Conservation (phyloP, 2,329 filamentous ascomycete species). For the Pleurostoma richardsiae region DNA sequence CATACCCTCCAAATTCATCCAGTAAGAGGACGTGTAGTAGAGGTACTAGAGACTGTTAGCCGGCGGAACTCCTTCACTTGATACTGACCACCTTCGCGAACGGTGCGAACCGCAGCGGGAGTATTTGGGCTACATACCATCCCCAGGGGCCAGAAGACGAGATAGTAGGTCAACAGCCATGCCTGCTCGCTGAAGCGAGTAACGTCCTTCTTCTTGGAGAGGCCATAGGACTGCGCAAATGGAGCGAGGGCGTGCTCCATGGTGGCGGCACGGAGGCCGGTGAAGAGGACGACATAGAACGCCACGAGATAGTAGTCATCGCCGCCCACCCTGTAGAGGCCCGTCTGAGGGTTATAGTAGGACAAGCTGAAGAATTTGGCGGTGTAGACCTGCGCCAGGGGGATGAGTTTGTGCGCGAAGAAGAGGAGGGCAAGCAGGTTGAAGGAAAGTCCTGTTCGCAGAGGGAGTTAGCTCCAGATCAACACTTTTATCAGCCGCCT, state of each 20-base stretch:
- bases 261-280: constrained; percentile 72
- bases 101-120: background rate
- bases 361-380: constrained; percentile 83
- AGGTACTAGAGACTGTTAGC: constrained; percentile 57
- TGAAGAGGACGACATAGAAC: constrained; percentile 80
- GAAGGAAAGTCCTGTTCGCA: constrained; percentile 65
- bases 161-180: constrained; percentile 84
- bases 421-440: constrained; percentile 81
- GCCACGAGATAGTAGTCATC: constrained; percentile 76
- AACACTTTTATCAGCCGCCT: too few species aligned
- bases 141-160: constrained; percentile 75
- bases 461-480: constrained; percentile 1
- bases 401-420: constrained; percentile 77
- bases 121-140: constrained; percentile 54
- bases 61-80: background rate
- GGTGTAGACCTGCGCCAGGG: constrained; percentile 73
- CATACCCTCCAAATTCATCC: constrained; percentile 68
- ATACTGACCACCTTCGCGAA: background rate
- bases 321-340: constrained; percentile 68
- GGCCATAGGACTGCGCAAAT: constrained; percentile 65
- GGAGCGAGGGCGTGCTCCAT: constrained; percentile 88
- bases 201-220: constrained; percentile 70
- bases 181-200: constrained; percentile 90
- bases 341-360: constrained; percentile 68
- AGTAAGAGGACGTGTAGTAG: constrained; percentile 72